These are phyloP conservation scores for Pythium aristosporum DNA, from an alignment of 352 stramenopile species.

Conservation along the genomic window DNA sequence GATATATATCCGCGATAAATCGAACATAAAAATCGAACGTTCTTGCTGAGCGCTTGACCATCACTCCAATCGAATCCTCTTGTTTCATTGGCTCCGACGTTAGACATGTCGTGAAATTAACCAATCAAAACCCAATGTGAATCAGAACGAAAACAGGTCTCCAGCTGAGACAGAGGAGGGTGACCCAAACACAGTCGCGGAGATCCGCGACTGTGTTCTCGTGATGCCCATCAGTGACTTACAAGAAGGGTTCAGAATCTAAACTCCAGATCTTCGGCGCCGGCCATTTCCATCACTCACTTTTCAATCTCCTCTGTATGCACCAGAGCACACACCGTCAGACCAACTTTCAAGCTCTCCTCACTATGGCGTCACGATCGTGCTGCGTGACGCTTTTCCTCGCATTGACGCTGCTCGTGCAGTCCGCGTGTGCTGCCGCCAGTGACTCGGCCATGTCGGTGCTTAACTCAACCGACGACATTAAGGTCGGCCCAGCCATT, in stretches of 20 bases:
- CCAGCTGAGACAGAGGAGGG: no score
- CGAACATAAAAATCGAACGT: not conserved
- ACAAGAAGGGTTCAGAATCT: not conserved
- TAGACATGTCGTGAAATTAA: constrained; percentile 2
- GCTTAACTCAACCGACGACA: constrained; percentile 37
- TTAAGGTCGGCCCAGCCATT: constrained; percentile 35
- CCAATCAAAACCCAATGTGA: not conserved
- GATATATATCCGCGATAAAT: not conserved
- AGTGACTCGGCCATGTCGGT: constrained; percentile 39
- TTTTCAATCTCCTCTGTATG: constrained; percentile 1
- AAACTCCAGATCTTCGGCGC: not conserved
- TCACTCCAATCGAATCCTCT: not conserved
- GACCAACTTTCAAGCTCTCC: not conserved
- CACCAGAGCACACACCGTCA: not conserved
- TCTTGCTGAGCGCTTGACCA: not conserved
- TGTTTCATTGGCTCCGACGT: not conserved
- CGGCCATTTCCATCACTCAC: constrained; percentile 1
- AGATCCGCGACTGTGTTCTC: not conserved
- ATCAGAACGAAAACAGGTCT: not conserved
- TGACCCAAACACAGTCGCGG: not conserved
- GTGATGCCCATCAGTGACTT: not conserved
- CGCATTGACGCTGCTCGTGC: constrained; percentile 42
- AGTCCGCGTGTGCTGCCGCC: constrained; percentile 26
- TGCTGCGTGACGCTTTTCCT: constrained; percentile 43
- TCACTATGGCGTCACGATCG: constrained; percentile 46